A percentile compares a stretch with the other conserved stretches of the same genome.
phyloP scores from a whole-genome alignment of 495 filamentous ascomycete species.

The Hypoxylon fragiforme region DNA sequence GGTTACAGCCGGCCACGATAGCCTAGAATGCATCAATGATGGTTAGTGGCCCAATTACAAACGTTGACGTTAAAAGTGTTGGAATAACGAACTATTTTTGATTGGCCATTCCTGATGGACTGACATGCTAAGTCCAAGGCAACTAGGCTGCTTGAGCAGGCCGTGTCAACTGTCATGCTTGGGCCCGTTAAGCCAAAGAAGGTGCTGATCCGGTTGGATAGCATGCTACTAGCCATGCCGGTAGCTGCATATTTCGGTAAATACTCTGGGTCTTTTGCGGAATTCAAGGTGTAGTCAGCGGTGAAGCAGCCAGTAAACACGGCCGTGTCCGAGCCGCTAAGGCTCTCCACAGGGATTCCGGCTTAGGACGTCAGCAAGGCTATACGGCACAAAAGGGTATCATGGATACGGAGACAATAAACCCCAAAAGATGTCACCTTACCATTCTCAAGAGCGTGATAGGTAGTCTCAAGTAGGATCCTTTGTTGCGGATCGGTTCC shows the following conservation, averaged over 20 bases:
- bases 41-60: background rate
- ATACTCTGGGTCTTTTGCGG: conserved; percentile 24
- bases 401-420: too few species aligned
- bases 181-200: conserved; percentile 50
- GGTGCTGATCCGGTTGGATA: conserved; percentile 59
- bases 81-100: conserved; percentile 18
- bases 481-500: conserved; percentile 45
- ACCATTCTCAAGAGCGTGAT: conserved; percentile 56
- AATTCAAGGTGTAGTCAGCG: conserved; percentile 28
- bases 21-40: conserved; percentile 20
- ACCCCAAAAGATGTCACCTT: background rate
- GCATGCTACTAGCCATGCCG: conserved; percentile 50
- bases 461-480: conserved; percentile 54
- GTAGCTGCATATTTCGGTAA: conserved; percentile 41
- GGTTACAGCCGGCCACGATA: conserved; percentile 49
- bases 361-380: conserved; percentile 14
- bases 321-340: conserved; percentile 24
- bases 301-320: conserved; percentile 31
- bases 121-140: conserved; percentile 68
- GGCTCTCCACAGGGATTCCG: conserved; percentile 32
- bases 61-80: background rate
- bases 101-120: conserved; percentile 55
- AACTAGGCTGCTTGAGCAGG: conserved; percentile 67
- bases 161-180: conserved; percentile 71
- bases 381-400: too few species aligned